Conservation (phyloP, 2,329 filamentous ascomycete species). For the Akanthomyces muscarius region DNA sequence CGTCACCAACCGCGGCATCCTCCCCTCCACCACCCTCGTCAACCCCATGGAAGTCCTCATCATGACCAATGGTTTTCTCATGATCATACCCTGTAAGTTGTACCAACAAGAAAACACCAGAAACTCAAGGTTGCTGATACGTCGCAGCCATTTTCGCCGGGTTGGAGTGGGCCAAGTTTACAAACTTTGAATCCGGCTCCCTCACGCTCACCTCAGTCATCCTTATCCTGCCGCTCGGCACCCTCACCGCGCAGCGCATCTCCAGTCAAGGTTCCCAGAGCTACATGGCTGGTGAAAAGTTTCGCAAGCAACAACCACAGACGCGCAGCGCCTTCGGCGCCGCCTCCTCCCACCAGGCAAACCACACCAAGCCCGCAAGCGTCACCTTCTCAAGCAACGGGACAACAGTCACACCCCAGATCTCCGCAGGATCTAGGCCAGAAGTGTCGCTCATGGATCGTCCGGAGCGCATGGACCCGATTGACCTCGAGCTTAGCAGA, state of each 20-base stretch:
- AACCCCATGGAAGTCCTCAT: constrained; percentile 52
- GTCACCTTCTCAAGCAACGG: constrained; percentile 2
- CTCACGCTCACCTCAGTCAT: constrained; percentile 47
- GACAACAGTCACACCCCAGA: constrained; percentile 1
- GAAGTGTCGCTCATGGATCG: constrained; percentile 4
- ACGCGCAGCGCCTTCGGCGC: neutral
- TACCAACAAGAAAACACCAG: neutral
- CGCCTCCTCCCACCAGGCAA: neutral
- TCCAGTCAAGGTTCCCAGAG: constrained; percentile 19
- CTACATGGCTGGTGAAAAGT: constrained; percentile 8
- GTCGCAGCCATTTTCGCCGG: constrained; percentile 47
- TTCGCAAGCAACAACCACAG: constrained; percentile 3
- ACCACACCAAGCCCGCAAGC: neutral
- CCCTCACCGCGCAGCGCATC: constrained; percentile 47
- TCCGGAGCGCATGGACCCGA: constrained; percentile 10
- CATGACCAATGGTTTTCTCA: constrained; percentile 53
- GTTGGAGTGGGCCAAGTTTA: constrained; percentile 40
- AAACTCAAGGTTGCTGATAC: neutral
- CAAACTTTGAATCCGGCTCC: constrained; percentile 47
- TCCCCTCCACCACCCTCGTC: constrained; percentile 40
- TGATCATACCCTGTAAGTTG: constrained; percentile 50
- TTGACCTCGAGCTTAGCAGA: constrained; percentile 17
- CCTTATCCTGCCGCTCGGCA: constrained; percentile 49
- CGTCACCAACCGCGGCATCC: constrained; percentile 42
- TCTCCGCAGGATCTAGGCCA: neutral